These are phyloP conservation scores for Beauveria australis DNA, from an alignment of 2,329 filamentous ascomycete genomes.

Conservation along the genomic window DNA sequence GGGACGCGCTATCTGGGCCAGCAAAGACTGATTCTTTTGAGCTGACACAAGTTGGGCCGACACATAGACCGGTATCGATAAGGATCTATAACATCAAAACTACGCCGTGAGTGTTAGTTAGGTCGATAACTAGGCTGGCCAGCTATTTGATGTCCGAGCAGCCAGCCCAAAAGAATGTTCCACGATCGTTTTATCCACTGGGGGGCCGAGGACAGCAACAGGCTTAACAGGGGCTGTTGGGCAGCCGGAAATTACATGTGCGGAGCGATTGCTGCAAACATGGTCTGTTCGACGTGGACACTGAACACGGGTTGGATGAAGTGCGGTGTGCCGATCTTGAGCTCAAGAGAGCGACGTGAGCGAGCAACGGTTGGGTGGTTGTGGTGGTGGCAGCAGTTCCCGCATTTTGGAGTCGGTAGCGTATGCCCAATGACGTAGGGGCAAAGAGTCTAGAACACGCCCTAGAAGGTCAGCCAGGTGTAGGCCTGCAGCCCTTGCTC, in stretches of 20 bases:
- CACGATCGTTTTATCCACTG: background rate
- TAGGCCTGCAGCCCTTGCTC: background rate
- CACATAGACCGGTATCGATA: no score
- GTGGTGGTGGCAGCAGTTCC: background rate
- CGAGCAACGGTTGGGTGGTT: background rate
- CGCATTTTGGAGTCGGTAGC: slow-evolving; percentile 2
- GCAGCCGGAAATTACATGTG: slow-evolving; percentile 1
- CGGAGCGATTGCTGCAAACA: background rate
- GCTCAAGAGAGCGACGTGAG: background rate
- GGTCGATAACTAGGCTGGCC: no score
- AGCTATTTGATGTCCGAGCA: no score
- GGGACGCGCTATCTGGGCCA: no score
- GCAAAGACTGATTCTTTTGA: no score
- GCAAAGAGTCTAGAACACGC: slow-evolving; percentile 6
- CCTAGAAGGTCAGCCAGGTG: background rate
- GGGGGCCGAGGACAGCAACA: background rate
- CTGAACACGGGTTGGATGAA: background rate
- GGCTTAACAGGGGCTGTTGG: background rate
- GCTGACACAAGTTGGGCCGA: no score
- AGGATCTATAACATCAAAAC: no score
- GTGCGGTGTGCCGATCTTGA: slow-evolving; percentile 8
- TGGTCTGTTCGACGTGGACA: background rate
- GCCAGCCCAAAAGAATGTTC: no score
- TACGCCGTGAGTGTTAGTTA: no score
- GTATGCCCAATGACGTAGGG: slow-evolving; percentile 7